Evolutionary conservation across 2,329 filamentous ascomycete species (phyloP).

Genomic region (Colletotrichum incanum): DNA sequence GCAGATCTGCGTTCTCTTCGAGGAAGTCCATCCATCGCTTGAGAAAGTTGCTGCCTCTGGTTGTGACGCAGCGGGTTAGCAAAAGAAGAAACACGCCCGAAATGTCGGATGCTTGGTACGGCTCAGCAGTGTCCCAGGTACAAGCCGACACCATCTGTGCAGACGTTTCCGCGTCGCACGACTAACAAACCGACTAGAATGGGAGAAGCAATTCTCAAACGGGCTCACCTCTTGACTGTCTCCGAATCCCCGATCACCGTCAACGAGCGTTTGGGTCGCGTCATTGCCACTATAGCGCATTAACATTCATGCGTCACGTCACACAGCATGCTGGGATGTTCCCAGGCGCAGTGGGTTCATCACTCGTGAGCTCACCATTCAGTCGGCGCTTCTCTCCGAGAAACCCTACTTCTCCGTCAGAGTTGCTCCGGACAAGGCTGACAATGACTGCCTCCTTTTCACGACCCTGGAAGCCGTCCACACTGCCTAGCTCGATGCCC

Average conservation of each 20-base stretch:
- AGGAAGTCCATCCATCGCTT: constrained; percentile 93
- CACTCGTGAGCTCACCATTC: constrained; percentile 77
- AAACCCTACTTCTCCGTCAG: constrained; percentile 91
- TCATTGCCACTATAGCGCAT: constrained; percentile 89
- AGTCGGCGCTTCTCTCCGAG: constrained; percentile 91
- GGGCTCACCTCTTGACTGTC: constrained; percentile 86
- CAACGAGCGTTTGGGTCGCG: constrained; percentile 89
- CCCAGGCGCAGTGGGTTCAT: constrained; percentile 19
- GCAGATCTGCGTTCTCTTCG: constrained; percentile 89
- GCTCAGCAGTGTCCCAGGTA: constrained; percentile 36
- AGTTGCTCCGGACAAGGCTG: constrained; percentile 93
- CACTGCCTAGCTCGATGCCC: constrained; percentile 93
- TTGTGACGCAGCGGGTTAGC: constrained; percentile 42
- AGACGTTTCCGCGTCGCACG: constrained; percentile 34
- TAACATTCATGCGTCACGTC: constrained; percentile 46
- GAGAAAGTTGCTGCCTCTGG: constrained; percentile 86
- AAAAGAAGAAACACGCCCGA: constrained; percentile 38
- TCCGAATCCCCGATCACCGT: constrained; percentile 95
- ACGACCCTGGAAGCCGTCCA: constrained; percentile 96
- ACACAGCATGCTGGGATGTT: constrained; percentile 13
- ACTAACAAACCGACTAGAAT: constrained; percentile 19
- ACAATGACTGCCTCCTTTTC: constrained; percentile 97
- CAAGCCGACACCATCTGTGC: constrained; percentile 24
- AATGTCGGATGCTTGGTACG: constrained; percentile 27
- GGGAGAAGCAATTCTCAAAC: constrained; percentile 41